A percentile compares a stretch with the other conserved stretches of the same genome.
These are phyloP conservation scores for Candolleomyces aberdarensis DNA, from an alignment of 768 basidiomycete species.

Conservation along the genomic window DNA sequence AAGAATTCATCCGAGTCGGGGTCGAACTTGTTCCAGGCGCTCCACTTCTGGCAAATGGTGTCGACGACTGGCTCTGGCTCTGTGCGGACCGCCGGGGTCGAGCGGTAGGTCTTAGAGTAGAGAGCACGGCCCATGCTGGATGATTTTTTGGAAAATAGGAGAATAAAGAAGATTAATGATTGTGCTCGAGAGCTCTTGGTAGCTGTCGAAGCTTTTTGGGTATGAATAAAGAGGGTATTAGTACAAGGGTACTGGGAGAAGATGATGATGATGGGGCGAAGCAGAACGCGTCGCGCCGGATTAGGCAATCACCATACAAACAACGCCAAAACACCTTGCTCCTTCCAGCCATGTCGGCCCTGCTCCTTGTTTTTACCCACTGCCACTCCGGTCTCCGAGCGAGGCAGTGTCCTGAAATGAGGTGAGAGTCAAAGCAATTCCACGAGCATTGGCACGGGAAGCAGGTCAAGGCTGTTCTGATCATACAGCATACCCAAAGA, in stretches of 20 bases:
- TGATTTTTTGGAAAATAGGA: conserved; percentile 12
- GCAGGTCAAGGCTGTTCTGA: no score
- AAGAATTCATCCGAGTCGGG: conserved; percentile 82
- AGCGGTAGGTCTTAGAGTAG: conserved; percentile 45
- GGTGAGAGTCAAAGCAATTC: no score
- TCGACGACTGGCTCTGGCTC: conserved; percentile 38
- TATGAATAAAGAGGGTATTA: conserved; percentile 25
- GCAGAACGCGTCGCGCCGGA: conserved; percentile 22
- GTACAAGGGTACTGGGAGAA: conserved; percentile 15
- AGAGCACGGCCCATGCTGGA: conserved; percentile 57
- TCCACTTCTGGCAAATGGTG: conserved; percentile 54
- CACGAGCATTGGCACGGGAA: no score
- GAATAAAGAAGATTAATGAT: conserved; percentile 5
- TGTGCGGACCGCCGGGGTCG: conserved; percentile 38
- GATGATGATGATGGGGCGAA: conserved; percentile 23
- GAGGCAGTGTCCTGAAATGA: no score
- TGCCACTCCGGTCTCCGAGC: no score
- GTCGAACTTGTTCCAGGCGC: conserved; percentile 65
- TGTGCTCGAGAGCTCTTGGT: conserved; percentile 13
- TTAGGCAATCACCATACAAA: conserved; percentile 14
- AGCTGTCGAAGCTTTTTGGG: conserved; percentile 19
- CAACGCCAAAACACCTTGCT: not conserved
- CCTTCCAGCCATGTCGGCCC: no score
- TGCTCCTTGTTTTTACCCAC: no score
- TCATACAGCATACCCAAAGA: no score